Base-by-base conservation (phyloP, 768 basidiomycete species). In the Fibroporia radiculosa region DNA sequence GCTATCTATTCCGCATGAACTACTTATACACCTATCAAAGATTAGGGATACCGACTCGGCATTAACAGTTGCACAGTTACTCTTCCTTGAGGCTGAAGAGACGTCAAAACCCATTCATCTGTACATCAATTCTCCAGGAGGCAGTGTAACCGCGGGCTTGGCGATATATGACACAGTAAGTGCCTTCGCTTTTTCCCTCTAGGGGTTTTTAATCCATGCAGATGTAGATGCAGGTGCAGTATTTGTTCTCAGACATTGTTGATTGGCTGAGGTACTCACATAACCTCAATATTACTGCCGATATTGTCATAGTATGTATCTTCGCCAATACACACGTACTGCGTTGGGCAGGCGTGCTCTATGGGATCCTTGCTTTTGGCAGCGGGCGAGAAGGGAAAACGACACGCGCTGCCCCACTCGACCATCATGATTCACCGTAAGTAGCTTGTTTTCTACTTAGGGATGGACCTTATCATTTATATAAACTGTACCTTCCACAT, bases 371-470 rank as follows among this genome's bases (percentile, higher is more conserved):
- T 97, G 39, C 75, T 98, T 14, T 76, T 98, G 4, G 86, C 91
- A 8, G 92, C 91, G 38, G 93, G 78, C 66, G 91, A 86, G 67
- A 81, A 74, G 53, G 93, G 93, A 27, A 91, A 93, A 62, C 75
- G 95, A 24, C 92, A 92, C 61, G 86, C 86, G 55, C 74, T 98
- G 47, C 91, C 92, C 11, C 88, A 97, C 61, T 84, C 92, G 16
- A 90, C 86, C 60, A 91, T 98, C 58, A 98, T 98, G 95, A 97
- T 98, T 44, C 95, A 98, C 63, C 95, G 93, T 95, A 61, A 58
- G 80, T 62, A 24, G 8, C 25, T 22, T 41, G 18, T 24, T 19
- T 26, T 36, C 19, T 13, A n/a, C n/a, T n/a, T n/a, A n/a, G n/a
- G n/a, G n/a, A n/a, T n/a, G n/a, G n/a, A n/a, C n/a, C n/a, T n/a